Conservation (phyloP, 805 yeast genomes). For the Naumovozyma dairenensis region DNA sequence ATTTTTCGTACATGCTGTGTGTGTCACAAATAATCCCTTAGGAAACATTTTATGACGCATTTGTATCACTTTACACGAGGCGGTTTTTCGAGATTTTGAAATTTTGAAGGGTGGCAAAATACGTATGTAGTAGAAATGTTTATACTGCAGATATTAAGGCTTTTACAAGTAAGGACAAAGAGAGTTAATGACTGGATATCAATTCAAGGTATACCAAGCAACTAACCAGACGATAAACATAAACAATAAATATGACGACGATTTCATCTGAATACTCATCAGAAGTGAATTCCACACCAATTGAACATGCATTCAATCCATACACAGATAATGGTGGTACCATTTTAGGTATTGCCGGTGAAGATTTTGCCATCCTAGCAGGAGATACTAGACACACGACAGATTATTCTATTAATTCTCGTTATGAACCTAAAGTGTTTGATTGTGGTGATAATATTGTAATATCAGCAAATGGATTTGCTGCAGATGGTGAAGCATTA, state of each 20-base stretch:
- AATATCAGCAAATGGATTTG: constrained; percentile 90
- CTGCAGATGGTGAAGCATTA: constrained; percentile 88
- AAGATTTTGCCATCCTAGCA: constrained; percentile 92
- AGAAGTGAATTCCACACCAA: constrained; percentile 48
- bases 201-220: too few species aligned
- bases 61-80: too few species aligned
- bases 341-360: constrained; percentile 93
- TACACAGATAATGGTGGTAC: constrained; percentile 96
- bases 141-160: too few species aligned
- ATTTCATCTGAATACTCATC: constrained; percentile 60
- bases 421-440: constrained; percentile 85
- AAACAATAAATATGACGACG: constrained; percentile 32
- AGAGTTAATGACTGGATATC: too few species aligned
- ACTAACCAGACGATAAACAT: too few species aligned
- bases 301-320: constrained; percentile 88
- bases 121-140: too few species aligned
- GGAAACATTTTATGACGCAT: too few species aligned
- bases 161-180: too few species aligned
- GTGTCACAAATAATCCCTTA: too few species aligned
- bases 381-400: constrained; percentile 97
- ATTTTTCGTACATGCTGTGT: too few species aligned
- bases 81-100: too few species aligned
- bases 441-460: constrained; percentile 80
- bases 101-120: too few species aligned
- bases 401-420: constrained; percentile 87